phyloP scores from a whole-genome alignment of 1,284 basidiomycete genomes.

The Caloboletus firmus region DNA sequence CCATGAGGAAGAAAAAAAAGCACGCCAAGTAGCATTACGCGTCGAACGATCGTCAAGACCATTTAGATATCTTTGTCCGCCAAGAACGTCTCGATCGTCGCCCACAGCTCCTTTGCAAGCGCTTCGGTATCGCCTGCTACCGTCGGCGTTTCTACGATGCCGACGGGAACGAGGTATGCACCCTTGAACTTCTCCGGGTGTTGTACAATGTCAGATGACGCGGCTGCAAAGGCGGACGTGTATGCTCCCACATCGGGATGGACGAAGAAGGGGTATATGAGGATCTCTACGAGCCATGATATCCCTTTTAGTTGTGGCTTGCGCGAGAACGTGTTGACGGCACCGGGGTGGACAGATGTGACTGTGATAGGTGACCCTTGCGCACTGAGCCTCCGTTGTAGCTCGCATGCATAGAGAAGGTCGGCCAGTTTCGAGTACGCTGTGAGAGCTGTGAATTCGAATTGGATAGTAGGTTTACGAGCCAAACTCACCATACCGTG shows the following conservation, averaged over 20 bases:
- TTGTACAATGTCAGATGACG: slow-evolving; percentile 38
- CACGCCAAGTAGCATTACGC: neutral
- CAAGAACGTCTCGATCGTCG: slow-evolving; percentile 39
- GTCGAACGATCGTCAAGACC: no score
- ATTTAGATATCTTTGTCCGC: slow-evolving; percentile 21
- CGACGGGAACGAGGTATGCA: slow-evolving; percentile 44
- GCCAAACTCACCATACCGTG: slow-evolving; percentile 40
- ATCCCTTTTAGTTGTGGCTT: slow-evolving; percentile 20
- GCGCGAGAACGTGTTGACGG: slow-evolving; percentile 43
- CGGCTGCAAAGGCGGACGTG: slow-evolving; percentile 49
- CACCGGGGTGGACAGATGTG: slow-evolving; percentile 39
- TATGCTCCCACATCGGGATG: slow-evolving; percentile 43
- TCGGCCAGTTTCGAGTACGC: slow-evolving; percentile 44
- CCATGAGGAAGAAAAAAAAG: neutral
- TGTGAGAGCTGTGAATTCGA: slow-evolving; percentile 11
- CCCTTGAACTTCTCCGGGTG: slow-evolving; percentile 46
- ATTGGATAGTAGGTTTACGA: neutral
- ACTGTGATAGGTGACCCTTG: slow-evolving; percentile 33
- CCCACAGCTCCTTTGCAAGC: slow-evolving; percentile 46
- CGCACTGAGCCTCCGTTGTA: slow-evolving; percentile 40
- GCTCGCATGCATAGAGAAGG: slow-evolving; percentile 39
- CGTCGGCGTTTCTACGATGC: slow-evolving; percentile 30
- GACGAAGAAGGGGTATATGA: slow-evolving; percentile 38
- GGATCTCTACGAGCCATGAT: slow-evolving; percentile 26
- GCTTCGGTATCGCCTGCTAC: slow-evolving; percentile 31